Percentiles rank a stretch among this genome's conserved stretches.
Evolutionary conservation across 805 yeast species (phyloP).

Genomic region (Saitoella complicata): DNA sequence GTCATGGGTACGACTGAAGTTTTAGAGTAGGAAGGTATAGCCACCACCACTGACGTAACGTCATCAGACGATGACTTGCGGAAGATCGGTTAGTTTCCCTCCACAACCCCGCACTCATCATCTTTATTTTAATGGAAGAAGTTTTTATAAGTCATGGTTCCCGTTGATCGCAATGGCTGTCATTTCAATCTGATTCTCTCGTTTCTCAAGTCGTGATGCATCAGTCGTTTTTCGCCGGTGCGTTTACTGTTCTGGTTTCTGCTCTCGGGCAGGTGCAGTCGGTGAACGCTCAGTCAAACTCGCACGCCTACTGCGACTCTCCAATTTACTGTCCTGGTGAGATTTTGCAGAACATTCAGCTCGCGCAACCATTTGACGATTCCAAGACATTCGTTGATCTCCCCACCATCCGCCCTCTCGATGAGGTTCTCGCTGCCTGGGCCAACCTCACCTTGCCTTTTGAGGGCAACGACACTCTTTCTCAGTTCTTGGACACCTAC

Average conservation of each 20-base stretch:
- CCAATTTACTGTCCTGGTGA: slow-evolving; percentile 13
- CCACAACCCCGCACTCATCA: too few species aligned
- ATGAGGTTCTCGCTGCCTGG: neutral
- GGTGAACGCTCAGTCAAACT: slow-evolving; percentile 14
- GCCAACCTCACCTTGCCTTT: neutral
- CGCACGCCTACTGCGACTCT: slow-evolving; percentile 13
- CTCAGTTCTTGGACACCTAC: neutral
- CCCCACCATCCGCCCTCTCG: neutral
- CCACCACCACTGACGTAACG: too few species aligned
- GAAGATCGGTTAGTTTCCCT: too few species aligned
- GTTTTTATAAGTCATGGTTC: too few species aligned
- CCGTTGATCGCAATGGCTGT: too few species aligned
- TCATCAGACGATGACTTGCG: too few species aligned
- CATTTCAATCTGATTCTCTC: too few species aligned
- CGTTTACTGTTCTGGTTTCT: slow-evolving; percentile 9
- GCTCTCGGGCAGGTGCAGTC: slow-evolving; percentile 8
- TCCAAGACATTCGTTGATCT: neutral
- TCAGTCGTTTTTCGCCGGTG: too few species aligned
- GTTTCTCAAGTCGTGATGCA: too few species aligned
- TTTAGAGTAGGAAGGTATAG: too few species aligned
- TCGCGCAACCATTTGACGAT: neutral
- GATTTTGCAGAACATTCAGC: neutral
- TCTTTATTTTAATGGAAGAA: too few species aligned
- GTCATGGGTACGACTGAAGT: too few species aligned
- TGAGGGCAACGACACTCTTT: neutral